These are phyloP conservation scores for Telopea speciosissima DNA, from an alignment of 177 flowering plant genomes.

Conservation along the genomic window DNA sequence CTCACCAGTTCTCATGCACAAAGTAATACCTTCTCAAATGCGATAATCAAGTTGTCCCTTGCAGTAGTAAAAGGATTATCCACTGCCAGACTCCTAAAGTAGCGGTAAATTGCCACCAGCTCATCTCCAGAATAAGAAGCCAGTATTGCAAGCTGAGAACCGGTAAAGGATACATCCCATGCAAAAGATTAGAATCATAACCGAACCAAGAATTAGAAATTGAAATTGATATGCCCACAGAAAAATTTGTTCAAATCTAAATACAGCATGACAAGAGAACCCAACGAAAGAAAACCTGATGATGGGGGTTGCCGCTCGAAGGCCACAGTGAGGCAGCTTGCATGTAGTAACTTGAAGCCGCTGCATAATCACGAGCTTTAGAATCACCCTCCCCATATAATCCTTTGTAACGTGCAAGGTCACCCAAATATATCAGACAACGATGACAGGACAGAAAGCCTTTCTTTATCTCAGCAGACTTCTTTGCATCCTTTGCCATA, in stretches of 20 bases:
- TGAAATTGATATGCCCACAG: background rate
- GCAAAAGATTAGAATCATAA: background rate
- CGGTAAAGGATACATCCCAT: background rate
- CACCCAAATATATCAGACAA: conserved; percentile 92
- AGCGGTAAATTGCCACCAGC: conserved; percentile 54
- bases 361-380: conserved; percentile 67
- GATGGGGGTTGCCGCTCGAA: conserved; percentile 78
- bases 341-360: conserved; percentile 87
- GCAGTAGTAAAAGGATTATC: conserved; percentile 71
- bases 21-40: conserved; percentile 65
- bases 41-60: conserved; percentile 65
- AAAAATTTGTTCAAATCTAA: background rate
- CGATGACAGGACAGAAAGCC: conserved; percentile 90
- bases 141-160: conserved; percentile 66
- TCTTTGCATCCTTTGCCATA: conserved; percentile 54
- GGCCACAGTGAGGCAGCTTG: conserved; percentile 69
- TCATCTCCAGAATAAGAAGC: conserved; percentile 68
- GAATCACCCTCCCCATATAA: conserved; percentile 83
- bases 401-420: conserved; percentile 90
- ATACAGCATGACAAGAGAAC: background rate
- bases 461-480: conserved; percentile 62
- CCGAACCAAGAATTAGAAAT: background rate
- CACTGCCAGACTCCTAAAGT: conserved; percentile 66
- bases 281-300: conserved; percentile 39
- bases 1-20: background rate